Evolutionary conservation across 495 filamentous ascomycete species (phyloP).

Genomic region (Jackrogersella minutella): DNA sequence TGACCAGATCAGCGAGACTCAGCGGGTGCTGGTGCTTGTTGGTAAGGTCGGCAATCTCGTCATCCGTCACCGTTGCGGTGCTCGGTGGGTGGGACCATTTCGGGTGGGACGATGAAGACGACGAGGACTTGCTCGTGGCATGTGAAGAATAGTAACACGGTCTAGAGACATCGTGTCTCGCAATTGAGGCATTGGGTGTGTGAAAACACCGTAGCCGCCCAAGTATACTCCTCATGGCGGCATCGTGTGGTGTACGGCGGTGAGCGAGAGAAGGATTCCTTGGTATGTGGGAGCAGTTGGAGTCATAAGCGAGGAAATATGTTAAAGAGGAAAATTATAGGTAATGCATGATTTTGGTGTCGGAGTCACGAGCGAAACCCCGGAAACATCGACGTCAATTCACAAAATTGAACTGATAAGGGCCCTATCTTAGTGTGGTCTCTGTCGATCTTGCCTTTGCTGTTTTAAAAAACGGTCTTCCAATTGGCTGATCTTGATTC

Average conservation of each 20-base stretch:
- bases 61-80: slow-evolving; percentile 56
- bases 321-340: slow-evolving; percentile 1
- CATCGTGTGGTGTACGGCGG: slow-evolving; percentile 46
- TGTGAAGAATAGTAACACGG: slow-evolving; percentile 36
- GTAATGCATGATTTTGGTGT: slow-evolving; percentile 5
- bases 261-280: slow-evolving; percentile 7
- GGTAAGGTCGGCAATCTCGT: slow-evolving; percentile 80
- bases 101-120: slow-evolving; percentile 40
- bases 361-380: slow-evolving; percentile 33
- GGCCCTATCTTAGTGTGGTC: background rate
- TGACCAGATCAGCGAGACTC: slow-evolving; percentile 86
- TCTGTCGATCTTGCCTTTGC: slow-evolving; percentile 15
- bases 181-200: slow-evolving; percentile 43
- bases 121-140: slow-evolving; percentile 13
- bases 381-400: slow-evolving; percentile 34
- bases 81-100: slow-evolving; percentile 51
- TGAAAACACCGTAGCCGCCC: slow-evolving; percentile 51
- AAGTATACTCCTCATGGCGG: slow-evolving; percentile 53
- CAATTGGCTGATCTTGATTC: background rate
- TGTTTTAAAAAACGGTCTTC: background rate
- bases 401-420: slow-evolving; percentile 24
- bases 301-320: slow-evolving; percentile 19
- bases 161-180: slow-evolving; percentile 23
- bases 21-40: slow-evolving; percentile 80
- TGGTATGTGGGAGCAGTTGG: slow-evolving; percentile 20